Percentiles rank a stretch among this genome's conserved stretches.
phyloP scores from a whole-genome alignment of 192 early-diverging fungal genomes.

The Glomus cerebriforme region DNA sequence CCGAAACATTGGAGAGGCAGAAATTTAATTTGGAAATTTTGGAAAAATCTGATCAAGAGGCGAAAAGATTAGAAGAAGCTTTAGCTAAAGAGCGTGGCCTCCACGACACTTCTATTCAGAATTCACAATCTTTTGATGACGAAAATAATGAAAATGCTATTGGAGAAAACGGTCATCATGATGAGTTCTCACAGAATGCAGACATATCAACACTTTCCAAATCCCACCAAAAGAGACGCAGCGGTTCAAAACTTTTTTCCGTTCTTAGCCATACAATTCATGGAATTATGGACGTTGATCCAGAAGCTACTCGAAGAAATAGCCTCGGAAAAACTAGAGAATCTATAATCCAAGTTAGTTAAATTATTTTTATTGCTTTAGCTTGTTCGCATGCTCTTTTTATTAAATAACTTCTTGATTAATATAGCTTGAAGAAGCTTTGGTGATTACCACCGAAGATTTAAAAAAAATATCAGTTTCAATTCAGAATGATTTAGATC shows the following conservation, averaged over 20 bases:
- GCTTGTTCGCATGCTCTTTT: no score
- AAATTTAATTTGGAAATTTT: slow-evolving; percentile 61
- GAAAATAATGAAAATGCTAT: slow-evolving; percentile 7
- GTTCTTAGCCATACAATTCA: slow-evolving; percentile 75
- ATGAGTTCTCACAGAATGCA: slow-evolving; percentile 38
- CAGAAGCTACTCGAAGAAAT: slow-evolving; percentile 83
- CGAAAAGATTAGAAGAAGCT: slow-evolving; percentile 69
- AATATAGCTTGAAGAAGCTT: slow-evolving; percentile 71
- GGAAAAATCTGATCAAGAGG: slow-evolving; percentile 68
- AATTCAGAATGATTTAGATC: slow-evolving; percentile 87
- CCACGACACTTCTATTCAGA: not conserved
- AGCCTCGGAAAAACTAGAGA: slow-evolving; percentile 88
- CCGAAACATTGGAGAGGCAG: slow-evolving; percentile 74
- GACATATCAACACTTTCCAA: slow-evolving; percentile 24
- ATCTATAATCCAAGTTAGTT: slow-evolving; percentile 59
- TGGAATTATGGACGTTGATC: slow-evolving; percentile 95
- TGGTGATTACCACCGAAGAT: slow-evolving; percentile 71
- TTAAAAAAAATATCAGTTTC: slow-evolving; percentile 76
- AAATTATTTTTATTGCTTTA: not conserved
- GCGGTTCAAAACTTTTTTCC: slow-evolving; percentile 54
- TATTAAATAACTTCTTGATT: not conserved
- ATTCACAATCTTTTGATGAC: not conserved
- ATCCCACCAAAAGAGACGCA: slow-evolving; percentile 41
- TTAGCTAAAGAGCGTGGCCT: slow-evolving; percentile 48
- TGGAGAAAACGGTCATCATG: slow-evolving; percentile 3